Evolutionary conservation across 257 asterid genomes (phyloP).

Genomic region (Solanum acaule): DNA sequence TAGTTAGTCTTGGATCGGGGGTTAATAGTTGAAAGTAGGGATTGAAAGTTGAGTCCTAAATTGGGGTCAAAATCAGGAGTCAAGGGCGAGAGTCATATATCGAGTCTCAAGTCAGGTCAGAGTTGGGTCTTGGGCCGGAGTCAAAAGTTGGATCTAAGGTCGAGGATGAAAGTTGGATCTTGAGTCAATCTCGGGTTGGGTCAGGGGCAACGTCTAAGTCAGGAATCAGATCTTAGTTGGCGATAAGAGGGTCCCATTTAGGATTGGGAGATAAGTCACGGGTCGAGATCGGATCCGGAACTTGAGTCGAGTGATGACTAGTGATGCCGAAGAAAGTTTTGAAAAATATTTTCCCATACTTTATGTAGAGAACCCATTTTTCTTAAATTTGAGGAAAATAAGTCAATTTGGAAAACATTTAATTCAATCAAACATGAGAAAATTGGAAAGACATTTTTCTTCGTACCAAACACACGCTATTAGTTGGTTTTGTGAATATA

Average conservation of each 20-base stretch:
- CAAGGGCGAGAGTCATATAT: not conserved
- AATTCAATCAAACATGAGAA: not conserved
- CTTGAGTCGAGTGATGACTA: not conserved
- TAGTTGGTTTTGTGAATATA: not conserved
- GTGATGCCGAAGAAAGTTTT: not conserved
- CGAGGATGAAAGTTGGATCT: not conserved
- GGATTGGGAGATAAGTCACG: not conserved
- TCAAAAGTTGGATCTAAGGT: not conserved
- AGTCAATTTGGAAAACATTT: too few species aligned
- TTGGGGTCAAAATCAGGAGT: not conserved
- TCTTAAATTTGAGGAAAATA: not conserved
- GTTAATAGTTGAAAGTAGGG: fast-evolving
- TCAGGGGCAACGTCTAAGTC: not conserved
- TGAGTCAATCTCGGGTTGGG: not conserved
- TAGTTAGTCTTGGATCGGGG: not conserved
- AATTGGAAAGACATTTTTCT: not conserved
- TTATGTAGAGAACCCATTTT: not conserved
- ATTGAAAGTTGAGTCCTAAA: not conserved
- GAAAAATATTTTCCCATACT: not conserved
- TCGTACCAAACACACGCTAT: not conserved
- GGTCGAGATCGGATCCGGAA: not conserved
- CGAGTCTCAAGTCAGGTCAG: not conserved
- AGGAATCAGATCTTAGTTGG: not conserved
- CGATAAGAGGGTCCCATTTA: not conserved
- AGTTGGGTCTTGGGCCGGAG: not conserved